phyloP scores from a whole-genome alignment of 768 basidiomycete species.

The Rubroboletus pulcherrimus region DNA sequence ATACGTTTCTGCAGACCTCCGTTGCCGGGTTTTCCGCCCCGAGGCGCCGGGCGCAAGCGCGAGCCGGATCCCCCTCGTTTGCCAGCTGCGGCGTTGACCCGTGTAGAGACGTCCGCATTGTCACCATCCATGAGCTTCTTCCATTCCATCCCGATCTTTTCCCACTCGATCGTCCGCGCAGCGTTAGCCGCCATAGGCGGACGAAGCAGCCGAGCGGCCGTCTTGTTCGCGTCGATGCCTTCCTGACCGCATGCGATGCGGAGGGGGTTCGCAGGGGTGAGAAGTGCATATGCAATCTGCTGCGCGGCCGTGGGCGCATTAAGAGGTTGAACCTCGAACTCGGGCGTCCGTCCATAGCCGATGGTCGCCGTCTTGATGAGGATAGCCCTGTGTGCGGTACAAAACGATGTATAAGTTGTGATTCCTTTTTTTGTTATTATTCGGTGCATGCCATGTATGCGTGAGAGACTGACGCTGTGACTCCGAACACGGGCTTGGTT shows the following conservation, averaged over 20 bases:
- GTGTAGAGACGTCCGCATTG: background rate
- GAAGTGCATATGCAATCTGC: constrained; percentile 44
- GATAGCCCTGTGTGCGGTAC: constrained; percentile 39
- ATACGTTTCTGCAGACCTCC: background rate
- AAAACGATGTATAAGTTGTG: background rate
- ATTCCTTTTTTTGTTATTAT: background rate
- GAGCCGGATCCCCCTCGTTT: background rate
- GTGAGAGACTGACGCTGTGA: constrained; percentile 67
- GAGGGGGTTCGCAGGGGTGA: constrained; percentile 22
- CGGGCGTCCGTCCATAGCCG: constrained; percentile 45
- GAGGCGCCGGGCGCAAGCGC: background rate
- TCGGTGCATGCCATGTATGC: background rate
- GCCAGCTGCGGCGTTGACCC: background rate
- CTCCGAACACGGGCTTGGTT: constrained; percentile 82
- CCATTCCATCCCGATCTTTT: constrained; percentile 21
- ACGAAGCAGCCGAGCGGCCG: constrained; percentile 15
- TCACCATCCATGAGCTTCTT: constrained; percentile 8
- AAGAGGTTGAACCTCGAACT: constrained; percentile 43
- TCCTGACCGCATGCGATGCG: constrained; percentile 27
- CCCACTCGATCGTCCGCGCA: constrained; percentile 17
- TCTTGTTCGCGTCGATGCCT: constrained; percentile 20
- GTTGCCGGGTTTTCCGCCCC: background rate
- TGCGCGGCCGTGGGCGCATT: constrained; percentile 39
- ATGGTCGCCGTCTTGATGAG: constrained; percentile 47
- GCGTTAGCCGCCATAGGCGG: constrained; percentile 4